Conservation (phyloP, 2,329 filamentous ascomycete species). For the Trichophyton schoenleinii region DNA sequence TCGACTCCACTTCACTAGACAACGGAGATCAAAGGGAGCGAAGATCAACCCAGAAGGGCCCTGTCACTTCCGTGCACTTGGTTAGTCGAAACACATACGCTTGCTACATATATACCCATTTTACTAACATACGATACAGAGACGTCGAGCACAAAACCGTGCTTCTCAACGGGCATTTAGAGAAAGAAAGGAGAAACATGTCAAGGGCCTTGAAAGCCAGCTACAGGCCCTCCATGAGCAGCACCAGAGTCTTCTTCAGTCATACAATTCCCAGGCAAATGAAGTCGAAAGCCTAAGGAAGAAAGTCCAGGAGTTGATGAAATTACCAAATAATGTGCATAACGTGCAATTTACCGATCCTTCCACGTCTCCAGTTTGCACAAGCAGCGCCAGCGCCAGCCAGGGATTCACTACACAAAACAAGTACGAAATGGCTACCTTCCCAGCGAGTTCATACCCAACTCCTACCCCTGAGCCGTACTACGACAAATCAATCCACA, state of each 20-base stretch:
- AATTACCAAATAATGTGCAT: neutral
- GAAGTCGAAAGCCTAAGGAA: slow-evolving; percentile 19
- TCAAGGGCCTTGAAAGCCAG: slow-evolving; percentile 72
- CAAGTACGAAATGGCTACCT: neutral
- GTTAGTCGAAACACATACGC: slow-evolving; percentile 12
- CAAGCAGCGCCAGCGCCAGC: slow-evolving; percentile 4
- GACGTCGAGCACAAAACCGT: slow-evolving; percentile 82
- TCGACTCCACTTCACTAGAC: slow-evolving; percentile 16
- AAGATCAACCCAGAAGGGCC: slow-evolving; percentile 16
- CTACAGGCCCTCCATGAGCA: slow-evolving; percentile 47
- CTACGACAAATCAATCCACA: neutral
- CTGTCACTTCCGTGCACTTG: slow-evolving; percentile 20
- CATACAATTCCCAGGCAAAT: slow-evolving; percentile 21
- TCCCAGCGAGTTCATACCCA: neutral
- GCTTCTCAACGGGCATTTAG: slow-evolving; percentile 79
- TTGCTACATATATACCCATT: slow-evolving; percentile 6
- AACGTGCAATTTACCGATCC: slow-evolving; percentile 2
- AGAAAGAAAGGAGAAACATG: slow-evolving; percentile 76
- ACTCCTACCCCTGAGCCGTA: slow-evolving; percentile 3
- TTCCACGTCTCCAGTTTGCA: slow-evolving; percentile 13
- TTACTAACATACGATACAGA: slow-evolving; percentile 39
- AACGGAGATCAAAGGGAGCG: slow-evolving; percentile 16
- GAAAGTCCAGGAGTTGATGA: slow-evolving; percentile 17
- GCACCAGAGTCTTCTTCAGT: slow-evolving; percentile 21
- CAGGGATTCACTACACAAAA: neutral